phyloP scores from a whole-genome alignment of 2,329 filamentous ascomycete species.

The Cercospora citrullina region DNA sequence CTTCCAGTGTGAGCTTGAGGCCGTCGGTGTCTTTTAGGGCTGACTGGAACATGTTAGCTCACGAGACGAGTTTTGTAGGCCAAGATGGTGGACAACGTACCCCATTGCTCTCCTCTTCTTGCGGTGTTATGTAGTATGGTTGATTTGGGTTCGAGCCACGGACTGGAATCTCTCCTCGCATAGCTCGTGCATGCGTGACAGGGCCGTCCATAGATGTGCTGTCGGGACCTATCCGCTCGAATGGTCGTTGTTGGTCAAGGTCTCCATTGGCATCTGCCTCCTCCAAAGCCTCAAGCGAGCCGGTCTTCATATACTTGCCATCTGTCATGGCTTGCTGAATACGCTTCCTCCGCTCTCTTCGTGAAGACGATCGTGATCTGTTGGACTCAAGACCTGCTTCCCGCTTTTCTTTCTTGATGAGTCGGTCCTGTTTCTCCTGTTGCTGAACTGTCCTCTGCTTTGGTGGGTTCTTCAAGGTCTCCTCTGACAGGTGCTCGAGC shows the following conservation, averaged over 20 bases:
- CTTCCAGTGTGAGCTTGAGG: slow-evolving; percentile 69
- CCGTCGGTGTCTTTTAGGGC: slow-evolving; percentile 60
- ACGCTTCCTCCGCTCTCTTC: slow-evolving; percentile 50
- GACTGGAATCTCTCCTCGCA: slow-evolving; percentile 57
- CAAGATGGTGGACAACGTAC: slow-evolving; percentile 14
- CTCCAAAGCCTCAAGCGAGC: slow-evolving; percentile 51
- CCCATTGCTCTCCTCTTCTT: slow-evolving; percentile 22
- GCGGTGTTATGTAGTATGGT: slow-evolving; percentile 42
- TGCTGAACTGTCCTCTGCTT: slow-evolving; percentile 46
- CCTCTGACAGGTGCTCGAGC: slow-evolving; percentile 29
- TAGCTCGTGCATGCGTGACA: slow-evolving; percentile 55
- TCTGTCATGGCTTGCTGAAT: slow-evolving; percentile 48
- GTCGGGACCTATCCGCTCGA: slow-evolving; percentile 58
- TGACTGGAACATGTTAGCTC: slow-evolving; percentile 26
- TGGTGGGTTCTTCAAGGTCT: slow-evolving; percentile 30
- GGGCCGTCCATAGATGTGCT: slow-evolving; percentile 58
- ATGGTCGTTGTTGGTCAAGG: slow-evolving; percentile 51
- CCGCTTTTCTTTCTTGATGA: slow-evolving; percentile 37
- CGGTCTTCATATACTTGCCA: slow-evolving; percentile 55
- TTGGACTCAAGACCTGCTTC: slow-evolving; percentile 42
- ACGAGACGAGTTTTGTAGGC: background rate
- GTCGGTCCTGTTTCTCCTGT: slow-evolving; percentile 49
- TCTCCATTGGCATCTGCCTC: slow-evolving; percentile 55
- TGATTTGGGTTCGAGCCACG: slow-evolving; percentile 54
- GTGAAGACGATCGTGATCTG: slow-evolving; percentile 50